phyloP scores from a whole-genome alignment of 495 filamentous ascomycete genomes.

The Aspergillus leporis region DNA sequence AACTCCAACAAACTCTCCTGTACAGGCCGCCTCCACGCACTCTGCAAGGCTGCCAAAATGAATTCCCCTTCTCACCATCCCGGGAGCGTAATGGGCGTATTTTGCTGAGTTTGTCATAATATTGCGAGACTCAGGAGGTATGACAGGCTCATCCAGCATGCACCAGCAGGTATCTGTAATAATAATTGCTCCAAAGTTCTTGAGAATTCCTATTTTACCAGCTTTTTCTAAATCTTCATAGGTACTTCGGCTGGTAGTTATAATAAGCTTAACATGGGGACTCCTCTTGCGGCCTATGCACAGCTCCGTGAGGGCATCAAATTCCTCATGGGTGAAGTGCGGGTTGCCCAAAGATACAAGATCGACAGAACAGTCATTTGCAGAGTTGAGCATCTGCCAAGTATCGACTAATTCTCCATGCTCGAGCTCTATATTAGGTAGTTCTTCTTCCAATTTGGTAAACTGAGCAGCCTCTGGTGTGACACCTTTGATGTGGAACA shows the following conservation, averaged over 20 bases:
- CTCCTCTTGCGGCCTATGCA: constrained; percentile 3
- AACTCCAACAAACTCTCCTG: not conserved
- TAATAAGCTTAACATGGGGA: not conserved
- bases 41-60: constrained; percentile 12
- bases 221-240: not conserved
- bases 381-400: constrained; percentile 21
- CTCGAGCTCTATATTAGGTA: not conserved
- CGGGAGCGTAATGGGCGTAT: constrained; percentile 17
- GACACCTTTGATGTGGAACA: constrained; percentile 33
- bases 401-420: constrained; percentile 10
- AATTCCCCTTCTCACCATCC: constrained; percentile 9
- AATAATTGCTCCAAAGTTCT: constrained; percentile 5
- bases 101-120: constrained; percentile 17
- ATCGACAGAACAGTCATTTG: constrained; percentile 16
- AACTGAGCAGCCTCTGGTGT: constrained; percentile 23
- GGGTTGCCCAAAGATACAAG: constrained; percentile 38
- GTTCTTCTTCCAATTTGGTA: not conserved
- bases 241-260: constrained; percentile 9
- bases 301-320: constrained; percentile 1
- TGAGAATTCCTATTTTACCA: not conserved
- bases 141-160: constrained; percentile 14
- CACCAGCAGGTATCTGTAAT: constrained; percentile 19
- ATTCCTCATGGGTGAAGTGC: constrained; percentile 31
- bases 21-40: constrained; percentile 14
- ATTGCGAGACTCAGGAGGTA: not conserved